Evolutionary conservation across 2,329 filamentous ascomycete species (phyloP).

Genomic region (Grosmannia serpens): DNA sequence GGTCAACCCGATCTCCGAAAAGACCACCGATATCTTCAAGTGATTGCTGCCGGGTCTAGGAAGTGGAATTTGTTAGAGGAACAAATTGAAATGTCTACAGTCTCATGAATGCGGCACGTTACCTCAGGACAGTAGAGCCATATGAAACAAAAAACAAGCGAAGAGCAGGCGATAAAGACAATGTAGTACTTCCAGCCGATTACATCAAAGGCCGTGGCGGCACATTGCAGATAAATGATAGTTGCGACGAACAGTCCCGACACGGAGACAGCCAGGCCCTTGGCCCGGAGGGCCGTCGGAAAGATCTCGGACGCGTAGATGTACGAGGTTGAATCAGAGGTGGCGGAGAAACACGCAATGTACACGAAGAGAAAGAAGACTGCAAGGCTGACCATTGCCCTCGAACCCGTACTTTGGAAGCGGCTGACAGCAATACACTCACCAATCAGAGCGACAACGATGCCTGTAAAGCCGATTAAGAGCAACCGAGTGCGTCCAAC

Average conservation of each 20-base stretch:
- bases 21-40: neutral
- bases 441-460: neutral
- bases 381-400: neutral
- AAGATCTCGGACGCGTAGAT: constrained; percentile 41
- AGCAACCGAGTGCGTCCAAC: neutral
- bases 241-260: constrained; percentile 1
- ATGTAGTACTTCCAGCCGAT: constrained; percentile 5
- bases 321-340: neutral
- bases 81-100: neutral
- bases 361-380: constrained; percentile 2
- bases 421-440: neutral
- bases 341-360: neutral
- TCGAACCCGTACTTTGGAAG: neutral
- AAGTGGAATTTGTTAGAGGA: neutral
- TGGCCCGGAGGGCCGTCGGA: constrained; percentile 40
- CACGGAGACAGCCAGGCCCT: constrained; percentile 32
- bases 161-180: neutral
- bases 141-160: neutral
- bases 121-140: neutral
- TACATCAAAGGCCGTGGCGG: neutral
- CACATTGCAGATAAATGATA: constrained; percentile 1
- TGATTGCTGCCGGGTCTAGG: neutral
- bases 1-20: neutral
- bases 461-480: neutral
- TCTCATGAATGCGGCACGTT: neutral